These are phyloP conservation scores for Cercospora canescens DNA, from an alignment of 2,329 filamentous ascomycete species.

Conservation along the genomic window DNA sequence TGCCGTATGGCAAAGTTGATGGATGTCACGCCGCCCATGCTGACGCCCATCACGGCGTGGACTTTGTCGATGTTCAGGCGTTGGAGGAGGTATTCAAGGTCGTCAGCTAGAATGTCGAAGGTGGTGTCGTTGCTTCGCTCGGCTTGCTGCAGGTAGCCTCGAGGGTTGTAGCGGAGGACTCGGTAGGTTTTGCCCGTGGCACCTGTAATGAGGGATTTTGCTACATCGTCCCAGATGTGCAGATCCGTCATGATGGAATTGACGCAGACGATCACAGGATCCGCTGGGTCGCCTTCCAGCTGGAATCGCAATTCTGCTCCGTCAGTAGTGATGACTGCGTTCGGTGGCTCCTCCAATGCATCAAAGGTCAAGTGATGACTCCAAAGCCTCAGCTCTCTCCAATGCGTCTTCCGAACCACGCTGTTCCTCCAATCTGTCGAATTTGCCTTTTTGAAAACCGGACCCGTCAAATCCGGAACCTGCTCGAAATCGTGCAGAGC, in stretches of 20 bases:
- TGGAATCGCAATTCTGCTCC: conserved; percentile 70
- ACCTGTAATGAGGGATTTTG: conserved; percentile 57
- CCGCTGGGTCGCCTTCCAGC: conserved; percentile 70
- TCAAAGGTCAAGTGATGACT: conserved; percentile 79
- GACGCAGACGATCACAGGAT: conserved; percentile 72
- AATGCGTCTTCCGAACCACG: conserved; percentile 61
- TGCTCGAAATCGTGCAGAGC: conserved; percentile 72
- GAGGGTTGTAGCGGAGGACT: conserved; percentile 74
- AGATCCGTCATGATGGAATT: conserved; percentile 80
- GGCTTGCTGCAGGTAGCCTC: conserved; percentile 59
- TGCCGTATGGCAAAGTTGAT: conserved; percentile 71
- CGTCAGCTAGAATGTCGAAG: conserved; percentile 66
- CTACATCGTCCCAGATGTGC: conserved; percentile 77
- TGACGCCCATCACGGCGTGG: conserved; percentile 71
- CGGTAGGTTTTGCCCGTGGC: conserved; percentile 63
- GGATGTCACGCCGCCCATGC: conserved; percentile 76
- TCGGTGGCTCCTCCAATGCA: conserved; percentile 59
- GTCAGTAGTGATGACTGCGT: conserved; percentile 68
- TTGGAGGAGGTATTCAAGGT: conserved; percentile 66
- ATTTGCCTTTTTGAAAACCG: conserved; percentile 63
- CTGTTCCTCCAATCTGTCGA: conserved; percentile 62
- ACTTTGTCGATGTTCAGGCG: conserved; percentile 68
- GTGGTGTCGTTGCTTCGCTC: conserved; percentile 46
- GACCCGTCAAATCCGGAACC: conserved; percentile 65
- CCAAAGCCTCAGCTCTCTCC: conserved; percentile 60